These are phyloP conservation scores for Fusarium sp. DNA, from an alignment of 2,329 filamentous ascomycete species.

Conservation along the genomic window DNA sequence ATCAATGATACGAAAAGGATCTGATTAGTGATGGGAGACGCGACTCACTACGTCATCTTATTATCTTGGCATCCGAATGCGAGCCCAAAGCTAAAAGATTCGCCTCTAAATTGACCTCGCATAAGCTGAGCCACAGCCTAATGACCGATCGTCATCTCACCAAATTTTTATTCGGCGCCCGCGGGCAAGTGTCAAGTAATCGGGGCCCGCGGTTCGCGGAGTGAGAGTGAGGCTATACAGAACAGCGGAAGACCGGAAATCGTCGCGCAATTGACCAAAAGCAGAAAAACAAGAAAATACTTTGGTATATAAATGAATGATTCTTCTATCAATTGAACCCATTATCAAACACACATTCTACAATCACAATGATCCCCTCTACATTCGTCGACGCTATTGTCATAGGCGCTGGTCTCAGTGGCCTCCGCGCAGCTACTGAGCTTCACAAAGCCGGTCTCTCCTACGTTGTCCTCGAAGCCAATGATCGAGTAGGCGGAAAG, in stretches of 20 bases:
- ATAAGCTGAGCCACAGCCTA: too few species aligned
- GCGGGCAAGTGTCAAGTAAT: background rate
- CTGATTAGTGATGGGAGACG: too few species aligned
- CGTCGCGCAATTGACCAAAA: too few species aligned
- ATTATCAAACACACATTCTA: rapidly evolving
- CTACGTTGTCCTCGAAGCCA: slow-evolving; percentile 57
- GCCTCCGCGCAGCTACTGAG: slow-evolving; percentile 47
- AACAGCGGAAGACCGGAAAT: too few species aligned
- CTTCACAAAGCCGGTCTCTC: slow-evolving; percentile 49
- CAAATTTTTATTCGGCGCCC: background rate
- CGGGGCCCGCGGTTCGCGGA: too few species aligned
- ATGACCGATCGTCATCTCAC: too few species aligned
- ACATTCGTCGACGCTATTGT: background rate
- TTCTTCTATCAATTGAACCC: too few species aligned
- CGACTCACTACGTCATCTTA: too few species aligned
- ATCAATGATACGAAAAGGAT: too few species aligned
- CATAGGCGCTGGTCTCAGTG: slow-evolving; percentile 43
- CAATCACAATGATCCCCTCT: background rate
- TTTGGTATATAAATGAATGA: background rate
- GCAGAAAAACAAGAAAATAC: background rate
- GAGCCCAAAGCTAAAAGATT: too few species aligned
- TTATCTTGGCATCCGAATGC: too few species aligned
- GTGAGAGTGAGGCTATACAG: rapidly evolving
- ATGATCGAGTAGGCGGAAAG: slow-evolving; percentile 61
- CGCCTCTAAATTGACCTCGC: too few species aligned